These are phyloP conservation scores for Diaporthe helianthi DNA, from an alignment of 2,329 filamentous ascomycete species.

Conservation along the genomic window DNA sequence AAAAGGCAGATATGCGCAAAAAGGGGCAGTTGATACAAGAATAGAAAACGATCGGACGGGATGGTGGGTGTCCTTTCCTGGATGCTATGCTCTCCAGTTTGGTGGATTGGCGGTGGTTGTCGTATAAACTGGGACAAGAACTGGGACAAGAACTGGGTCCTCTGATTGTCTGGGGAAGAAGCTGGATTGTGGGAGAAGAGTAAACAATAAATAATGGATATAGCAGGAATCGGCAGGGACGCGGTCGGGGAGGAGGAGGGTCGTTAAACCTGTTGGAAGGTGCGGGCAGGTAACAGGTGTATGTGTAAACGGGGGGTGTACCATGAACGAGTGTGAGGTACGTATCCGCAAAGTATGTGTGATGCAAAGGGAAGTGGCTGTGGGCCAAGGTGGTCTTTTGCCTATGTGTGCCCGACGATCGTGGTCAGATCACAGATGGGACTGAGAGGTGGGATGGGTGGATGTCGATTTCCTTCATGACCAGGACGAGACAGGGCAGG, in stretches of 20 bases:
- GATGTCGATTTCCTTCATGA: background rate
- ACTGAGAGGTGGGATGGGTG: slow-evolving; percentile 1
- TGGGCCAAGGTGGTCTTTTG: slow-evolving; percentile 9
- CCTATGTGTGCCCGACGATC: slow-evolving; percentile 16
- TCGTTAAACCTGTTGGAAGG: slow-evolving; percentile 3
- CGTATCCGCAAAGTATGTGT: background rate
- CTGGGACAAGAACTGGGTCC: slow-evolving; percentile 14
- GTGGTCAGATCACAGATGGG: slow-evolving; percentile 21
- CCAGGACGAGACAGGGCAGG: background rate
- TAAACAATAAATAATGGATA: background rate
- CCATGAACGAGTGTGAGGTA: background rate
- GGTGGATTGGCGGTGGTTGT: background rate
- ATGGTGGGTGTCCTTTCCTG: background rate
- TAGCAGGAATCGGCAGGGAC: background rate
- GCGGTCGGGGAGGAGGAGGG: background rate
- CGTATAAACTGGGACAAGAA: background rate
- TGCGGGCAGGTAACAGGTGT: background rate
- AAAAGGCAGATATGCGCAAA: background rate
- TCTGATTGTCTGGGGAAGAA: background rate
- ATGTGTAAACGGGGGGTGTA: background rate
- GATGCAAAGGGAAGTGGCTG: slow-evolving; percentile 13
- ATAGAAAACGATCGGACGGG: slow-evolving; percentile 6
- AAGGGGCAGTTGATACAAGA: slow-evolving; percentile 11
- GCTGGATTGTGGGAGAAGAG: background rate
- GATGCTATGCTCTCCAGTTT: slow-evolving; percentile 11